Base-by-base conservation (phyloP, 371 early-diverging fungal genomes). In the Fennellomyces sp. region DNA sequence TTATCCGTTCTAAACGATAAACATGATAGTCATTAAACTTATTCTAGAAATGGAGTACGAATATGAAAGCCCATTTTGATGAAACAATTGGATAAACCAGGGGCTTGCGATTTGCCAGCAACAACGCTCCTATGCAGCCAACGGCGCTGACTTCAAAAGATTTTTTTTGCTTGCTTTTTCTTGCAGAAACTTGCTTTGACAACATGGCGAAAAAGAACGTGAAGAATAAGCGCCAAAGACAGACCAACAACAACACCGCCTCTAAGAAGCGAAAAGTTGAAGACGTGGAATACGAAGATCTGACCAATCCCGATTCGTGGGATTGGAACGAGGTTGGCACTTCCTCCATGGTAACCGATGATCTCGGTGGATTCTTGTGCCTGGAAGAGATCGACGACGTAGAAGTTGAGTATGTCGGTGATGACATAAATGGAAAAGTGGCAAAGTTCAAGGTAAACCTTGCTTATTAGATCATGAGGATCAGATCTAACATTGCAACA, bases 321-420 rank as follows among this genome's bases (percentile, higher is more conserved):
- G 86, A 80, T 28, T 91, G 92, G 92, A 72, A 68, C 7, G 75
- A 83, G 27, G 78, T 89, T 7, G 41, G 63, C 38, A 62, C 77
- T n/a, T 70, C 81, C 3, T 64, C 76, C 15, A 64, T 81, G 26
- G 47, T 84, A 31, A 66, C 77, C 3, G 91, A 90, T 57, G 88
- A 91, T 39, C 62, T 80, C 29, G 90, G 91, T 27, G 96, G 95
- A 7, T 91, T 94, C 61, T 53, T 92, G 23, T 87, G 91, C 50
- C 80, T 96, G 36, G 95, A 96, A 68, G 97, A 96, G 61, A 76
- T 94, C 23, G 90, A 91, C 26, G 93, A 87, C 52, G 91, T 94
- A 5, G 91, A 93, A 63, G 84, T 94, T 19, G 85, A 85, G 28
- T 89, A 84, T 69, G 86, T 87, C 53, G 86, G 84, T 4, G 84